These are phyloP conservation scores for Penicillium sp. DNA, from an alignment of 2,329 filamentous ascomycete genomes.

Conservation along the genomic window DNA sequence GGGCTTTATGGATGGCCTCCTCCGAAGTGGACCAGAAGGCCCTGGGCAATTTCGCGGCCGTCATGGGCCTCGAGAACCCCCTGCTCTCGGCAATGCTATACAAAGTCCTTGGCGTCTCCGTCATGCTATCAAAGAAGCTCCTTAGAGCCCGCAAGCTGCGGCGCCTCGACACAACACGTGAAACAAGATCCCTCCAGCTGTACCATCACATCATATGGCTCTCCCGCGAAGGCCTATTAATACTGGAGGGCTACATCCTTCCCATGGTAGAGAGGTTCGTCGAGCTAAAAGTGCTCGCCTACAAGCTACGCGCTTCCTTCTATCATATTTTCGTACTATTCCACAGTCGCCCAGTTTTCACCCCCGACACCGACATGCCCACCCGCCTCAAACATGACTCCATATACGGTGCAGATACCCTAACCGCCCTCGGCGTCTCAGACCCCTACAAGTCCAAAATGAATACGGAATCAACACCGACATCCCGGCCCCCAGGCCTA, in stretches of 20 bases:
- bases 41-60: slow-evolving; percentile 80
- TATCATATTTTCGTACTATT: slow-evolving; percentile 97
- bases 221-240: slow-evolving; percentile 81
- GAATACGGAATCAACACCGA: neutral
- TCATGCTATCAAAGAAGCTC: slow-evolving; percentile 80
- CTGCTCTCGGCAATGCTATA: slow-evolving; percentile 74
- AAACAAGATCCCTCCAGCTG: slow-evolving; percentile 75
- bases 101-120: slow-evolving; percentile 85
- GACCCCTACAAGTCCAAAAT: neutral
- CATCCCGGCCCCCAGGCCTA: slow-evolving; percentile 36
- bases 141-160: slow-evolving; percentile 79
- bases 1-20: slow-evolving; percentile 72
- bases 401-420: slow-evolving; percentile 36
- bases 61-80: slow-evolving; percentile 72
- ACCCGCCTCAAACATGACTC: slow-evolving; percentile 26
- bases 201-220: slow-evolving; percentile 95
- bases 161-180: slow-evolving; percentile 72
- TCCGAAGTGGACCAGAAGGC: slow-evolving; percentile 98
- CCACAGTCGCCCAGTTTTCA: slow-evolving; percentile 82
- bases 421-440: slow-evolving; percentile 43
- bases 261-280: slow-evolving; percentile 75
- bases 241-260: slow-evolving; percentile 81
- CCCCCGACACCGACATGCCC: slow-evolving; percentile 47
- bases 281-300: slow-evolving; percentile 84
- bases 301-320: slow-evolving; percentile 90